Evolutionary conservation across 805 yeast species (phyloP).

Genomic region (Ogataea philodendri): DNA sequence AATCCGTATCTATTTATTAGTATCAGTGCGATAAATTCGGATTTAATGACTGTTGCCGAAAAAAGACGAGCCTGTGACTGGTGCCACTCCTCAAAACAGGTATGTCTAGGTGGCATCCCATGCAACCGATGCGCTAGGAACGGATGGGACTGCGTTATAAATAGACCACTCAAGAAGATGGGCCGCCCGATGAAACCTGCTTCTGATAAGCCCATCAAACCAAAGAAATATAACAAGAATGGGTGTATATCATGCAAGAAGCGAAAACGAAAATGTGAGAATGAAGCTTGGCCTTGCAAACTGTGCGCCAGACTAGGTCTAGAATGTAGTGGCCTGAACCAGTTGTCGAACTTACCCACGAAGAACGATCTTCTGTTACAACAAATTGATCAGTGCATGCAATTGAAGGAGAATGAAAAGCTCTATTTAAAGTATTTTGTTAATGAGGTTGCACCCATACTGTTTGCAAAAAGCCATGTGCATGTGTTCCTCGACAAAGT

Average conservation of each 20-base stretch:
- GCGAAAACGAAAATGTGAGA: slow-evolving; percentile 31
- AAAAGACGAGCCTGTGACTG: slow-evolving; percentile 29
- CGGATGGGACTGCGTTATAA: slow-evolving; percentile 14
- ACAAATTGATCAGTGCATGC: slow-evolving; percentile 5
- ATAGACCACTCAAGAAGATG: slow-evolving; percentile 21
- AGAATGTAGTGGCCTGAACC: slow-evolving; percentile 14
- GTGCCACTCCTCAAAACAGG: slow-evolving; percentile 29
- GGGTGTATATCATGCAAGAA: slow-evolving; percentile 26
- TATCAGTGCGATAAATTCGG: too few relatives aligned
- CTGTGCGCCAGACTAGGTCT: slow-evolving; percentile 17
- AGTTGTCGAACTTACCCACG: not conserved
- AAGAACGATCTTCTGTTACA: too few relatives aligned
- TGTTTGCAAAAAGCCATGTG: slow-evolving; percentile 29
- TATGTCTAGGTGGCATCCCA: slow-evolving; percentile 24
- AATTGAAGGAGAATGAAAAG: slow-evolving; percentile 21
- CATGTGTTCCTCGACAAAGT: slow-evolving; percentile 26
- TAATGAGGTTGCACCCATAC: slow-evolving; percentile 25
- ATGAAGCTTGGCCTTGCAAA: slow-evolving; percentile 26
- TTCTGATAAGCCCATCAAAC: slow-evolving; percentile 1
- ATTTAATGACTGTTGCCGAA: slow-evolving; percentile 1
- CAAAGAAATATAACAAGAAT: slow-evolving; percentile 17
- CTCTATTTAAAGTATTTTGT: slow-evolving; percentile 28
- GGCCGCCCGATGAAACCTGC: slow-evolving; percentile 23
- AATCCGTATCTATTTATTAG: too few relatives aligned
- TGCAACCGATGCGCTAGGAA: slow-evolving; percentile 23